These are phyloP conservation scores for Pisolithus sp. DNA, from an alignment of 768 basidiomycete species.

Conservation along the genomic window DNA sequence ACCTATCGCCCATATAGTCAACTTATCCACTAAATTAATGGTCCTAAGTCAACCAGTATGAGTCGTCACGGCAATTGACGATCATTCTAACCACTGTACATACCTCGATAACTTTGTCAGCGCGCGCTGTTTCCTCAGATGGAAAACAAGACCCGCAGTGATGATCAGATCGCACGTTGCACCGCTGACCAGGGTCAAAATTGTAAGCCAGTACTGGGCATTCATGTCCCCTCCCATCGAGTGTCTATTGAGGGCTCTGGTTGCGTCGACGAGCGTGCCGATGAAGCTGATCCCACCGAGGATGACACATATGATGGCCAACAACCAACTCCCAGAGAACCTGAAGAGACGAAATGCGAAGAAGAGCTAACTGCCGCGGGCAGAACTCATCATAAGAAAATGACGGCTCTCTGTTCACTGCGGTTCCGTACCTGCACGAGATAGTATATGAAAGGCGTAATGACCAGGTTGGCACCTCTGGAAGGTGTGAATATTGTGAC, in stretches of 20 bases:
- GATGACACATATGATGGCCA: constrained; percentile 1
- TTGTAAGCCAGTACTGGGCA: constrained; percentile 2
- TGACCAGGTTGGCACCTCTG: constrained; percentile 1
- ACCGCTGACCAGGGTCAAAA: constrained; percentile 1
- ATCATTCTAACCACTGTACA: background rate
- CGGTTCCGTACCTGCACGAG: constrained; percentile 2
- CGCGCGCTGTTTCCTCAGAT: constrained; percentile 1
- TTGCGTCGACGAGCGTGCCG: constrained; percentile 3
- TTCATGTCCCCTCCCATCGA: background rate
- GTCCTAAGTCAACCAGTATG: background rate
- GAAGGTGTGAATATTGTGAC: constrained; percentile 5
- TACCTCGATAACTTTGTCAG: background rate
- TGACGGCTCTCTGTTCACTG: too few species aligned
- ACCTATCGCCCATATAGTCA: background rate
- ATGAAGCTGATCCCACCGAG: background rate
- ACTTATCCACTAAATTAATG: background rate
- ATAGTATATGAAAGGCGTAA: constrained; percentile 6
- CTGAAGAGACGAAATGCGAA: constrained; percentile 2
- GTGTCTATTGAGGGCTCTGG: background rate
- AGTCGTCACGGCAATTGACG: background rate
- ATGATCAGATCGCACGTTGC: constrained; percentile 3
- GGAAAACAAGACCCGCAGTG: constrained; percentile 2
- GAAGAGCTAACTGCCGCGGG: background rate
- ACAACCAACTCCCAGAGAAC: background rate
- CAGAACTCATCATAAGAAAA: too few species aligned